Conservation (phyloP, 345 rosid genomes). For the Lumnitzera littorea region DNA sequence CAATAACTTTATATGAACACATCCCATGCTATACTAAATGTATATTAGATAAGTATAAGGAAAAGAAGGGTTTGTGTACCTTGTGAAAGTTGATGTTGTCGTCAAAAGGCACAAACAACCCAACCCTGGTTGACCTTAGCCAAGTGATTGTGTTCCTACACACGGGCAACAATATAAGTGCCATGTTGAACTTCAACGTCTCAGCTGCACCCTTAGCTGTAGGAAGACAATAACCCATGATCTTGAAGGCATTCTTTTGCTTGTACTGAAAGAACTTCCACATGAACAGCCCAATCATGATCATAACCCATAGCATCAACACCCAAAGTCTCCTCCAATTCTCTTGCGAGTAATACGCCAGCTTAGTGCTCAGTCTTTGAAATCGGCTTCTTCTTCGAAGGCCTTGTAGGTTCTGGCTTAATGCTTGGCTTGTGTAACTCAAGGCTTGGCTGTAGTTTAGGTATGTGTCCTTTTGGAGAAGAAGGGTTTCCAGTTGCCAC, state of each 20-base stretch:
- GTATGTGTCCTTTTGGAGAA: slow-evolving; percentile 93
- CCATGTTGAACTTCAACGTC: slow-evolving; percentile 93
- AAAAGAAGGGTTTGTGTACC: slow-evolving; percentile 27
- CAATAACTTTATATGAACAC: no score
- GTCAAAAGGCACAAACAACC: slow-evolving; percentile 77
- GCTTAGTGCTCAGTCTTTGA: slow-evolving; percentile 42
- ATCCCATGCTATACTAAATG: no score
- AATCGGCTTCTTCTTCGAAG: slow-evolving; percentile 47
- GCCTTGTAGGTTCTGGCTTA: slow-evolving; percentile 98
- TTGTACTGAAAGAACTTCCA: slow-evolving; percentile 90
- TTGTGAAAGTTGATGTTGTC: slow-evolving; percentile 98
- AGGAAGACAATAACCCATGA: slow-evolving; percentile 91
- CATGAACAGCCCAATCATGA: slow-evolving; percentile 71
- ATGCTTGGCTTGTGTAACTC: slow-evolving; percentile 95
- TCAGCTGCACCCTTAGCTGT: slow-evolving; percentile 98
- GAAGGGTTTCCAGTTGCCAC: slow-evolving; percentile 97
- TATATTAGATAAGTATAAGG: no score
- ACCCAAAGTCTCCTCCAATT: slow-evolving; percentile 98
- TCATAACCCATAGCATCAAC: slow-evolving; percentile 60
- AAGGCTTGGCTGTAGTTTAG: slow-evolving; percentile 90
- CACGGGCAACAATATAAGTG: slow-evolving; percentile 87
- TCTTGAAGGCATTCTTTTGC: slow-evolving; percentile 53
- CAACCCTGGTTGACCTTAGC: slow-evolving; percentile 80
- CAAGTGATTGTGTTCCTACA: slow-evolving; percentile 93
- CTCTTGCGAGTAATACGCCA: slow-evolving; percentile 61